These are phyloP conservation scores for Microdochium bolleyi DNA, from an alignment of 2,329 filamentous ascomycete species.

Conservation along the genomic window DNA sequence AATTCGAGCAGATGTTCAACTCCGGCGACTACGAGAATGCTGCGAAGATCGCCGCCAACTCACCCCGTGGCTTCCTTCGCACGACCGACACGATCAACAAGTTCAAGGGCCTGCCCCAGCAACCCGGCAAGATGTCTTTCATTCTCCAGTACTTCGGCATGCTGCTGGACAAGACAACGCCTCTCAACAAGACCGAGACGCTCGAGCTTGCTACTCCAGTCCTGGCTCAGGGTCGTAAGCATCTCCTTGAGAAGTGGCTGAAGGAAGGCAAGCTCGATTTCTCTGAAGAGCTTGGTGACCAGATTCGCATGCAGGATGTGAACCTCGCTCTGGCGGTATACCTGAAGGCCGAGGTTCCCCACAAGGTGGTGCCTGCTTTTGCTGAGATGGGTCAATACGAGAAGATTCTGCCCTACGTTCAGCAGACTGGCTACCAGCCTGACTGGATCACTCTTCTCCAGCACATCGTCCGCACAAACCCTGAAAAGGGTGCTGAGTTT, in stretches of 20 bases:
- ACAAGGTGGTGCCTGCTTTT: constrained; percentile 92
- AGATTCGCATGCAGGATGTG: constrained; percentile 83
- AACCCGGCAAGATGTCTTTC: constrained; percentile 80
- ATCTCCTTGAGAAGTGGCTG: constrained; percentile 96
- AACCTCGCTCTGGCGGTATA: constrained; percentile 85
- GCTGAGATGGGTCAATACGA: constrained; percentile 96
- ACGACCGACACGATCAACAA: constrained; percentile 92
- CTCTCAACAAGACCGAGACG: constrained; percentile 86
- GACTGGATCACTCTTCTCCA: constrained; percentile 90
- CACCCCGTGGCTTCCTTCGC: constrained; percentile 88
- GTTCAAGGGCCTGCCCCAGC: constrained; percentile 79
- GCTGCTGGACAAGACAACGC: constrained; percentile 82
- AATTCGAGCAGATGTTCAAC: constrained; percentile 82
- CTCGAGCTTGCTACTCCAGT: constrained; percentile 90
- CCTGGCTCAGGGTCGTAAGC: constrained; percentile 86
- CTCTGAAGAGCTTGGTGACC: constrained; percentile 93
- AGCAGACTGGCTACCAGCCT: constrained; percentile 81
- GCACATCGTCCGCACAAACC: constrained; percentile 84
- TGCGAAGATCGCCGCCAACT: constrained; percentile 94
- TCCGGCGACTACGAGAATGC: constrained; percentile 78
- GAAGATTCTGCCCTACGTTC: constrained; percentile 87
- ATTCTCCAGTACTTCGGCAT: constrained; percentile 98
- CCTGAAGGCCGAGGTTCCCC: constrained; percentile 78
- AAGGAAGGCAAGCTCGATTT: constrained; percentile 92
- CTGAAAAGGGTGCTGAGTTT: constrained; percentile 92